Conservation (phyloP, 805 yeast species). For the Candida pseudoglaebosa region DNA sequence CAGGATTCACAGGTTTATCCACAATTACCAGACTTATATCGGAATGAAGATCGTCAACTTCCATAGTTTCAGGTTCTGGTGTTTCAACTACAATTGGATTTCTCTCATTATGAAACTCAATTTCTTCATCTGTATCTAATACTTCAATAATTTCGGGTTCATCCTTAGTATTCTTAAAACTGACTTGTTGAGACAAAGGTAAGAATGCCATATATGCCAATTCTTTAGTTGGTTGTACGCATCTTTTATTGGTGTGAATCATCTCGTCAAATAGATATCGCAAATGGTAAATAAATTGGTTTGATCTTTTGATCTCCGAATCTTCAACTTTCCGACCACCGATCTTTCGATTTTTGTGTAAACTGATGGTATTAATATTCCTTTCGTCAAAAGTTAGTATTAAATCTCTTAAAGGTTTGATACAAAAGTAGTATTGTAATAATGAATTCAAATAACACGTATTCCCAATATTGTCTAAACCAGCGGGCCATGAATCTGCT, state of each 20-base stretch:
- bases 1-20: too few species aligned
- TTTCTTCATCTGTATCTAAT: slow-evolving; percentile 1
- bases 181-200: slow-evolving; percentile 64
- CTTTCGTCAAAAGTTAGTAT: slow-evolving; percentile 52
- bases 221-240: slow-evolving; percentile 78
- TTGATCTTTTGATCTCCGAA: slow-evolving; percentile 76
- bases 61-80: slow-evolving; percentile 13
- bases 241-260: slow-evolving; percentile 57
- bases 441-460: slow-evolving; percentile 92
- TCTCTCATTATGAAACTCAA: slow-evolving; percentile 3
- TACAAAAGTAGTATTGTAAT: slow-evolving; percentile 83
- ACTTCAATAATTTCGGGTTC: slow-evolving; percentile 7
- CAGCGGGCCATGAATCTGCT: slow-evolving; percentile 78
- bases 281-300: slow-evolving; percentile 73
- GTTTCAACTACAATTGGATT: slow-evolving; percentile 12
- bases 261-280: slow-evolving; percentile 65
- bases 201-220: slow-evolving; percentile 85
- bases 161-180: slow-evolving; percentile 28
- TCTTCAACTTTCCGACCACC: slow-evolving; percentile 83
- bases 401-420: slow-evolving; percentile 72
- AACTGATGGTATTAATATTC: slow-evolving; percentile 8
- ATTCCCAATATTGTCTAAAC: slow-evolving; percentile 90
- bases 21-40: too few species aligned
- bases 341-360: slow-evolving; percentile 45
- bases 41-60: too few species aligned